Conservation (phyloP, 2,329 filamentous ascomycete genomes). For the Kalaharituber pfeilii region DNA sequence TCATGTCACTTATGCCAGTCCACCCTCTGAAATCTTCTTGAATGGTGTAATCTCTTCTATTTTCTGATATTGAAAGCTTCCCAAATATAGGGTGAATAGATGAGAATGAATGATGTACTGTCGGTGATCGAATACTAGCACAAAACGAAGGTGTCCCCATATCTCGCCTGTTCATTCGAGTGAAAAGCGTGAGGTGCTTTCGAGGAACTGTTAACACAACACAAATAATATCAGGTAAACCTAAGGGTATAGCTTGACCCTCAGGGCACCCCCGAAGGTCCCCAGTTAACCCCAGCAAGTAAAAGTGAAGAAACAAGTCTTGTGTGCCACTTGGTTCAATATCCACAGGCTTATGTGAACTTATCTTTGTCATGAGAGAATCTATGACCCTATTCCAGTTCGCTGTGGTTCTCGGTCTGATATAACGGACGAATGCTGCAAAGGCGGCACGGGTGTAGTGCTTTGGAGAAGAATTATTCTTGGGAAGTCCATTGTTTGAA, state of each 20-base stretch:
- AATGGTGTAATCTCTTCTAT: slow-evolving; percentile 9
- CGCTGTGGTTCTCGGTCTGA: slow-evolving; percentile 4
- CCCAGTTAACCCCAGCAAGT: slow-evolving; percentile 8
- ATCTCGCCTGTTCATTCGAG: background rate
- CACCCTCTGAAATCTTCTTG: slow-evolving; percentile 14
- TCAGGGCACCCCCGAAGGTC: background rate
- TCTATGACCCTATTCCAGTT: slow-evolving; percentile 11
- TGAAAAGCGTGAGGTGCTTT: background rate
- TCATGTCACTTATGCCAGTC: slow-evolving; percentile 13
- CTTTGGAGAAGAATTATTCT: background rate
- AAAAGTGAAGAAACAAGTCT: slow-evolving; percentile 9
- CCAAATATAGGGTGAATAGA: slow-evolving; percentile 9
- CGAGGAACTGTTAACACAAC: background rate
- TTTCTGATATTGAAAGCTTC: slow-evolving; percentile 1
- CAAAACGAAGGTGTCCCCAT: background rate
- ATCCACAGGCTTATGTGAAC: slow-evolving; percentile 4
- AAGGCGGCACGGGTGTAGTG: slow-evolving; percentile 13
- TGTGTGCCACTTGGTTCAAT: slow-evolving; percentile 12
- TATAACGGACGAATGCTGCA: slow-evolving; percentile 8
- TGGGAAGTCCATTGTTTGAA: background rate
- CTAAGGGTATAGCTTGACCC: background rate
- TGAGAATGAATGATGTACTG: background rate
- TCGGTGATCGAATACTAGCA: background rate
- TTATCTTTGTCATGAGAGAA: slow-evolving; percentile 4
- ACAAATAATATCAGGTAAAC: background rate